These are phyloP conservation scores for Aspergillus wentii DNA, from an alignment of 495 filamentous ascomycete species.

Conservation along the genomic window DNA sequence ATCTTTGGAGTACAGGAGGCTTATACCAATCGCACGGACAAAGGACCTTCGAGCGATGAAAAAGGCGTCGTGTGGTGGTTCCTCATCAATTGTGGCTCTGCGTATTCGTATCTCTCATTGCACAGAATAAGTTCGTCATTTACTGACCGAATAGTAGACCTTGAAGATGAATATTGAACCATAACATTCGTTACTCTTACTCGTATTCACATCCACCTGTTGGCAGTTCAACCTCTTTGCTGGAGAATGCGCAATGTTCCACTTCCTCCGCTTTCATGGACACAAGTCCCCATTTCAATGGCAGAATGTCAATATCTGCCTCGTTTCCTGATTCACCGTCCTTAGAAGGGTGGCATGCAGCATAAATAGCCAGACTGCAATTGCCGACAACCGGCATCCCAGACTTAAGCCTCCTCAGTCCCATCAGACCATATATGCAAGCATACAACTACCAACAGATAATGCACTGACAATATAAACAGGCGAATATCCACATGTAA, in stretches of 20 bases:
- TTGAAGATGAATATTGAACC: no score
- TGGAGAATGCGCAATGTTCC: slow-evolving; percentile 11
- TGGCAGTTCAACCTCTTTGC: slow-evolving; percentile 45
- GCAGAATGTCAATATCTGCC: no score
- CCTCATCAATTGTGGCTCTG: no score
- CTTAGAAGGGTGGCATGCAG: slow-evolving; percentile 22
- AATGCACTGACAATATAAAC: slow-evolving; percentile 21
- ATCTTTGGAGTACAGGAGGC: no score
- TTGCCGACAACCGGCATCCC: slow-evolving; percentile 35
- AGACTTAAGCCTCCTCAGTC: slow-evolving; percentile 14
- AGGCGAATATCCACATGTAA: slow-evolving; percentile 28
- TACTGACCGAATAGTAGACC: no score
- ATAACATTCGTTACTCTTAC: no score
- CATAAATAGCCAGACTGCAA: slow-evolving; percentile 37
- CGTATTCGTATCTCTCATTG: no score
- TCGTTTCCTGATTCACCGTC: neutral
- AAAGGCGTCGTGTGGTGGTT: no score
- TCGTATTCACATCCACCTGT: no score
- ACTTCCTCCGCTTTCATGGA: slow-evolving; percentile 21
- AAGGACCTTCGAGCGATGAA: no score
- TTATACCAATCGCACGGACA: no score
- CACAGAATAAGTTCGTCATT: no score
- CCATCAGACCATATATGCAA: slow-evolving; percentile 14
- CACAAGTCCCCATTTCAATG: slow-evolving; percentile 54
- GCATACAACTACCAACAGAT: slow-evolving; percentile 14